Percentiles rank a stretch among this genome's conserved stretches.
These are phyloP conservation scores for Priceomyces castillae DNA, from an alignment of 805 yeast genomes.

Conservation along the genomic window DNA sequence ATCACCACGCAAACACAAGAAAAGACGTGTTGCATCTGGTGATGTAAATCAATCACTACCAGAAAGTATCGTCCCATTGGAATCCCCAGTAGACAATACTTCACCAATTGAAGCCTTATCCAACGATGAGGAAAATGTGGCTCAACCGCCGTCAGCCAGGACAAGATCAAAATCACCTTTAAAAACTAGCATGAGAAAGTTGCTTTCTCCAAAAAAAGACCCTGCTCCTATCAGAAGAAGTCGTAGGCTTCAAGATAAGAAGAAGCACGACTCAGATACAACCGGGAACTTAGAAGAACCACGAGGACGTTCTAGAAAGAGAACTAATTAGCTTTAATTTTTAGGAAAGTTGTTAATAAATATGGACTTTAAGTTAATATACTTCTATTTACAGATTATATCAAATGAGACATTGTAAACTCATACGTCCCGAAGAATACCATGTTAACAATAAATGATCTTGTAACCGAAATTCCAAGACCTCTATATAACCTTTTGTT, in stretches of 20 bases:
- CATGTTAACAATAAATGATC: conserved; percentile 72
- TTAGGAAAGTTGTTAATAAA: background rate
- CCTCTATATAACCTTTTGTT: conserved; percentile 65
- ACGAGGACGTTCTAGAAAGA: conserved; percentile 16
- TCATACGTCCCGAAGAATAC: conserved; percentile 75
- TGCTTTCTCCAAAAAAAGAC: conserved; percentile 14
- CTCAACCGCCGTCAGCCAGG: conserved; percentile 28
- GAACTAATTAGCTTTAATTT: conserved; percentile 6
- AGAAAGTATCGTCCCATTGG: background rate
- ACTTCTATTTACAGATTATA: background rate
- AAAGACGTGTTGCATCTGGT: background rate
- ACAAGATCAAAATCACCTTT: conserved; percentile 37
- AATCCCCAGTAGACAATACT: conserved; percentile 1
- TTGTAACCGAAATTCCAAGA: conserved; percentile 65
- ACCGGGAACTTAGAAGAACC: background rate
- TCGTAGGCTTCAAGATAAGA: conserved; percentile 5
- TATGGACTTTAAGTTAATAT: background rate
- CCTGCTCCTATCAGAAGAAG: conserved; percentile 9
- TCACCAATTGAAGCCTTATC: background rate
- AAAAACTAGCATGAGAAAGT: conserved; percentile 22
- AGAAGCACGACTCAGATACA: background rate
- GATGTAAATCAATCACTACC: background rate
- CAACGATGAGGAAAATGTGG: background rate
- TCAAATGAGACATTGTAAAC: conserved; percentile 55
- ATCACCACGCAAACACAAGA: background rate